phyloP scores from a whole-genome alignment of 352 stramenopile genomes.

The Phytophthora cactorum region DNA sequence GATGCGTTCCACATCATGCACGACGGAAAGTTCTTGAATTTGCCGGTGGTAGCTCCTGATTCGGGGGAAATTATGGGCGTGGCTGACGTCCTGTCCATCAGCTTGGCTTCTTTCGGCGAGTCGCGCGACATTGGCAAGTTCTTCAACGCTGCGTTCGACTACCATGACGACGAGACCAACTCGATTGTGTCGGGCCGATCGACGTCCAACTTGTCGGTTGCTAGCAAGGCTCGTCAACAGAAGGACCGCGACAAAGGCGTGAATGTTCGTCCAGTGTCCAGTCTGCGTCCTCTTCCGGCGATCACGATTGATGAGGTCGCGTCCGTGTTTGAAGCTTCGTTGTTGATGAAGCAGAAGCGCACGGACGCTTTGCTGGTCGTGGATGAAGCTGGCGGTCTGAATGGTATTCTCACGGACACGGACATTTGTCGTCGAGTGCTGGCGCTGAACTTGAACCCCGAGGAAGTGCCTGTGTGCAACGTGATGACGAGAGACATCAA shows the following conservation, averaged over 20 bases:
- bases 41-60: slow-evolving; percentile 92
- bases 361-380: slow-evolving; percentile 94
- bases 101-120: slow-evolving; percentile 78
- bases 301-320: slow-evolving; percentile 76
- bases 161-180: slow-evolving; percentile 58
- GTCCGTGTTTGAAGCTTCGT: slow-evolving; percentile 89
- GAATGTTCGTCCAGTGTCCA: slow-evolving; percentile 83
- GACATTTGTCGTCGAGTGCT: slow-evolving; percentile 95
- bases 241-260: slow-evolving; percentile 83
- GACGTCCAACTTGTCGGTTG: slow-evolving; percentile 59
- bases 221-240: slow-evolving; percentile 72
- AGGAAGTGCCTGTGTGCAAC: slow-evolving; percentile 70
- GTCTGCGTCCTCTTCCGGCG: slow-evolving; percentile 74
- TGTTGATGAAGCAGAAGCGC: slow-evolving; percentile 93
- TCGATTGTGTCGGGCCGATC: slow-evolving; percentile 67
- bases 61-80: slow-evolving; percentile 82
- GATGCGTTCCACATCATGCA: slow-evolving; percentile 99
- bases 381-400: slow-evolving; percentile 81
- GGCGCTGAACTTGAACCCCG: slow-evolving; percentile 81
- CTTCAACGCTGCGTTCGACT: slow-evolving; percentile 80
- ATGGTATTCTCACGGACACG: slow-evolving; percentile 96
- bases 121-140: slow-evolving; percentile 79
- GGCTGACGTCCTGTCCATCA: slow-evolving; percentile 84
- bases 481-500: slow-evolving; percentile 98
- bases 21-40: slow-evolving; percentile 96